phyloP scores from a whole-genome alignment of 768 basidiomycete species.

The Lentinula edodes region DNA sequence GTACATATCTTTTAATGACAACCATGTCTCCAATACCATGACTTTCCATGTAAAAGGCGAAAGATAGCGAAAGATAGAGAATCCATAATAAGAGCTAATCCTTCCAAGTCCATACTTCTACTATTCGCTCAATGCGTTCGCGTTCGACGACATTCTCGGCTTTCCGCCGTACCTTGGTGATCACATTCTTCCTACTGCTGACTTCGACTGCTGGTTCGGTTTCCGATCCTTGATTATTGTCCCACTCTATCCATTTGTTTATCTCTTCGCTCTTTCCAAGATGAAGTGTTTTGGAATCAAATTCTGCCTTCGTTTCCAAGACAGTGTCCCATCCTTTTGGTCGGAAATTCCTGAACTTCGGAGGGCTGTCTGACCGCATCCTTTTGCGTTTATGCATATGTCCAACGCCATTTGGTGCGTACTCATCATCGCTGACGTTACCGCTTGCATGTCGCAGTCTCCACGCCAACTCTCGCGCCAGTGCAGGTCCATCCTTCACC shows the following conservation, averaged over 20 bases:
- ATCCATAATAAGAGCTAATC: slow-evolving; percentile 1
- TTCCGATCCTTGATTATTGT: slow-evolving; percentile 23
- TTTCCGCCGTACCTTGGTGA: slow-evolving; percentile 55
- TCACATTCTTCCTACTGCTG: slow-evolving; percentile 39
- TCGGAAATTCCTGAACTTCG: slow-evolving; percentile 59
- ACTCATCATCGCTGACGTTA: slow-evolving; percentile 64
- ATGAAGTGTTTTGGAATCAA: slow-evolving; percentile 31
- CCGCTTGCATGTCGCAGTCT: slow-evolving; percentile 60
- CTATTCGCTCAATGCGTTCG: slow-evolving; percentile 61
- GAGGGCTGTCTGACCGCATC: slow-evolving; percentile 19
- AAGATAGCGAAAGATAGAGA: background rate
- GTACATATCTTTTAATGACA: background rate
- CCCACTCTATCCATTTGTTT: slow-evolving; percentile 36
- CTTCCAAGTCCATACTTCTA: slow-evolving; percentile 67
- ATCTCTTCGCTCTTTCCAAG: slow-evolving; percentile 30
- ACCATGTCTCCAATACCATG: too few relatives aligned
- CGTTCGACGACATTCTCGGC: slow-evolving; percentile 51
- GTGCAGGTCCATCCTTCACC: slow-evolving; percentile 74
- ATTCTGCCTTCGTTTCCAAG: slow-evolving; percentile 35
- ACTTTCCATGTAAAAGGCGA: background rate
- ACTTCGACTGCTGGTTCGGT: slow-evolving; percentile 33
- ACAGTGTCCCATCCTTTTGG: slow-evolving; percentile 63
- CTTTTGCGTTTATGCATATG: slow-evolving; percentile 29
- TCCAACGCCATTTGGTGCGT: slow-evolving; percentile 19
- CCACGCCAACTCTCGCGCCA: slow-evolving; percentile 87